These are phyloP conservation scores for Trypanosoma platydactyli DNA, from an alignment of 208 protist genomes.

Conservation along the genomic window DNA sequence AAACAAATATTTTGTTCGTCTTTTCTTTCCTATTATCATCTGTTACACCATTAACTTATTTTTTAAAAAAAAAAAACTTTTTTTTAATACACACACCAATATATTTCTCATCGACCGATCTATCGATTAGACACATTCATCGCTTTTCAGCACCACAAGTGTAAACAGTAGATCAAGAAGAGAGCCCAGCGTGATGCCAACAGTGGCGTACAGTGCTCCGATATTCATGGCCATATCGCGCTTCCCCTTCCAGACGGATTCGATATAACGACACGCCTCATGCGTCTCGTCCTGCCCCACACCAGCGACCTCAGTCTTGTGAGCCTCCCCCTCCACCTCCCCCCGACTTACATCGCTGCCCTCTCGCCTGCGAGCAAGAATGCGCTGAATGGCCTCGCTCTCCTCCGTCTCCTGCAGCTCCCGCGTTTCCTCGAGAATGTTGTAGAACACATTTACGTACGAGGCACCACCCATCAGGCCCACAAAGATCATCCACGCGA, in stretches of 20 bases:
- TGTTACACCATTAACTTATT: slow-evolving; percentile 6
- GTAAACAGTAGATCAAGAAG: slow-evolving; percentile 75
- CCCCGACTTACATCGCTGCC: not conserved
- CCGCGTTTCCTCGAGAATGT: slow-evolving; percentile 59
- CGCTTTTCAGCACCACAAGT: slow-evolving; percentile 53
- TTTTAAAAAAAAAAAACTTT: slow-evolving; percentile 16
- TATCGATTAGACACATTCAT: not conserved
- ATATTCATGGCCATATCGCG: slow-evolving; percentile 87
- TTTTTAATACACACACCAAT: no score
- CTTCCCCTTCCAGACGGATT: slow-evolving; percentile 48
- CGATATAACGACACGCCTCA: slow-evolving; percentile 25
- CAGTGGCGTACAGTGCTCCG: slow-evolving; percentile 71
- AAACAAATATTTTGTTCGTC: slow-evolving; percentile 1
- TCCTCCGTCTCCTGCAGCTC: slow-evolving; percentile 40
- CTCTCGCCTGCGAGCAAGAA: not conserved
- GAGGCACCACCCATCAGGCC: slow-evolving; percentile 87
- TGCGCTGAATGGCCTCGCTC: slow-evolving; percentile 1
- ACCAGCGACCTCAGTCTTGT: slow-evolving; percentile 12
- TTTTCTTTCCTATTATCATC: not conserved
- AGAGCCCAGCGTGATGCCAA: slow-evolving; percentile 76
- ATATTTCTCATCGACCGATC: not conserved
- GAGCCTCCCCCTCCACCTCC: slow-evolving; percentile 1
- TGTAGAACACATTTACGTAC: slow-evolving; percentile 93
- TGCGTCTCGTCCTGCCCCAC: slow-evolving; percentile 32
- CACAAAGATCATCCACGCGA: slow-evolving; percentile 90